A percentile compares a stretch with the other conserved stretches of the same genome.
These are phyloP conservation scores for Calonectria pauciramosa DNA, from an alignment of 2,329 filamentous ascomycete species.

Conservation along the genomic window DNA sequence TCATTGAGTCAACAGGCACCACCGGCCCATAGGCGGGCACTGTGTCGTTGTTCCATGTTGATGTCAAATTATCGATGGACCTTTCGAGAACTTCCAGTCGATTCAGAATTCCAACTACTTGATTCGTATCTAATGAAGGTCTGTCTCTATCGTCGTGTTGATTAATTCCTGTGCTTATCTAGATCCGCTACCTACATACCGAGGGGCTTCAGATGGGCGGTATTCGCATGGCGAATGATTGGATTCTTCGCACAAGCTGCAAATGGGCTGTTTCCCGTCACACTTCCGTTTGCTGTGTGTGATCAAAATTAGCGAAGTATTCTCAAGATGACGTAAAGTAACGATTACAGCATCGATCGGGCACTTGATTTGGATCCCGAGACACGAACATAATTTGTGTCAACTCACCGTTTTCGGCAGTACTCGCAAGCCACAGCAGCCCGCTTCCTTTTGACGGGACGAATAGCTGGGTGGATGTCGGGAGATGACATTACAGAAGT, in stretches of 20 bases:
- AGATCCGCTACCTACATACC: neutral
- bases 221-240: conserved; percentile 39
- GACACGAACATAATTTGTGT: neutral
- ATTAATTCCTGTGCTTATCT: neutral
- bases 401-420: conserved; percentile 34
- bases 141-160: conserved; percentile 9
- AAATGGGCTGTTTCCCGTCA: conserved; percentile 37
- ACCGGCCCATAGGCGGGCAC: conserved; percentile 24
- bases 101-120: conserved; percentile 39
- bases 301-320: neutral
- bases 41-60: conserved; percentile 6
- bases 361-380: neutral
- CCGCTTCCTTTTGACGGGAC: conserved; percentile 37
- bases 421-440: conserved; percentile 43
- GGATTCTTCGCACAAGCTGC: conserved; percentile 35
- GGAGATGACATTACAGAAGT: neutral
- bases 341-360: neutral
- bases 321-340: neutral
- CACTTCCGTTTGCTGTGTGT: conserved; percentile 40
- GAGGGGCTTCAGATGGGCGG: conserved; percentile 22
- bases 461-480: neutral
- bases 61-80: conserved; percentile 26
- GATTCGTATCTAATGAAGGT: neutral
- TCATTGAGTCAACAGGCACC: conserved; percentile 25
- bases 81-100: conserved; percentile 34